Base-by-base conservation (phyloP, 2,329 filamentous ascomycete genomes). In the Gaeumannomyces sp. region DNA sequence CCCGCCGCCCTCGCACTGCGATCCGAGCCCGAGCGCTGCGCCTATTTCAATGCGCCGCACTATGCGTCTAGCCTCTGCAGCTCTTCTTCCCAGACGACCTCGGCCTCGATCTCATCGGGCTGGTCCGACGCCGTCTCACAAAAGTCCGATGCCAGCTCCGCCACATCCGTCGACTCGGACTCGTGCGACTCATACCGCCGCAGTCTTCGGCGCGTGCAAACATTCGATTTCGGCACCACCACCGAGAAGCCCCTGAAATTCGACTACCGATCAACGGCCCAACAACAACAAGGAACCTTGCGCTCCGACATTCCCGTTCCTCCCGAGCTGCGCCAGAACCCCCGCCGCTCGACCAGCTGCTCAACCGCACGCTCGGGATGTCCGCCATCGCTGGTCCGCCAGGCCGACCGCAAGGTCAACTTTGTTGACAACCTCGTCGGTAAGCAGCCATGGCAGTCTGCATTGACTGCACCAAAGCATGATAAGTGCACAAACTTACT, bases 401-500 rank as follows among this genome's bases (percentile, higher is more conserved):
- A 97, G 81, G 87, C 88, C 73, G 93, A 97, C 79, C 91, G 93
- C 75, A 97, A 97, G 83, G 86, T 92, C 75, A 93, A 90, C 78
- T 97, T 98, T 75, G 94, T 98, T 78, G 93, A 97, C 78, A 95
- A 89, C 77, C 91, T 97, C 77, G 93, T 97, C 81, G 94, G 94
- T 97, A 92, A 92, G 94, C 22, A 53, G 19, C 22, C 6, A 56
- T n/a, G 50, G 29, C 50, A 58, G n/a, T 22, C 22, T n/a, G 16
- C 45, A 31, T 13, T 58, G 45, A 35, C 61, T 27, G 50, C 13
- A 10, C 57, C 38, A n/a, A 28, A 56, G 45, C 28, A 38, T 27
- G 19, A 19, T 57, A 53, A 53, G 45, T 31, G 8, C n/a, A 27
- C 65, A 59, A 61, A 72, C 76, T 78, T 71, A 78, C 77, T 69